These are phyloP conservation scores for Peziza echinospora DNA, from an alignment of 495 filamentous ascomycete genomes.

Conservation along the genomic window DNA sequence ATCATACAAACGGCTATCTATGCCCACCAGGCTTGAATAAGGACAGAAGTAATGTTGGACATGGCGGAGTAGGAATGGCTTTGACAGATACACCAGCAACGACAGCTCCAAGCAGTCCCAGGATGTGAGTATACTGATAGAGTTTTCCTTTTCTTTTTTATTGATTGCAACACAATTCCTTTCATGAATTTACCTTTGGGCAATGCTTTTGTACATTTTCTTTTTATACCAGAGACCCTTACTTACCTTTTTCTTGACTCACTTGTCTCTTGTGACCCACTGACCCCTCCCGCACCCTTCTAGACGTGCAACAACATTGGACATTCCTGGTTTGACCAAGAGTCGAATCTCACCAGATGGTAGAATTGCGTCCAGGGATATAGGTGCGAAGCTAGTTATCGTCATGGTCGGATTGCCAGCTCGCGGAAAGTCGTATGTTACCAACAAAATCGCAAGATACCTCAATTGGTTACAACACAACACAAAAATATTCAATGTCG, in stretches of 20 bases:
- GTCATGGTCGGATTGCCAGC: slow-evolving; percentile 96
- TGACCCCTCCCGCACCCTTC: not conserved
- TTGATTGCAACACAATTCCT: not conserved
- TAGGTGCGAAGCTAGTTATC: slow-evolving; percentile 88
- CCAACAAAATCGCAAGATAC: slow-evolving; percentile 89
- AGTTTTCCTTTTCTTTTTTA: not conserved
- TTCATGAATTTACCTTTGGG: too few relatives aligned
- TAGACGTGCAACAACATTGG: slow-evolving; percentile 59
- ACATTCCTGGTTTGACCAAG: slow-evolving; percentile 72
- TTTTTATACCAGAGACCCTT: not conserved
- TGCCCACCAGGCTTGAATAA: slow-evolving; percentile 20
- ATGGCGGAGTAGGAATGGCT: slow-evolving; percentile 13
- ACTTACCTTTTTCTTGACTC: not conserved
- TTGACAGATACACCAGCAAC: slow-evolving; percentile 41
- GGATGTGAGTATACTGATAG: slow-evolving; percentile 33
- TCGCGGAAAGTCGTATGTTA: slow-evolving; percentile 91
- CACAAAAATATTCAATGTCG: slow-evolving; percentile 89
- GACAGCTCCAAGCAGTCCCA: slow-evolving; percentile 21
- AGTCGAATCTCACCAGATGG: slow-evolving; percentile 90
- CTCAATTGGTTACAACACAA: slow-evolving; percentile 95
- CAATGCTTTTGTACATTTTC: too few relatives aligned
- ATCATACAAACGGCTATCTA: not conserved
- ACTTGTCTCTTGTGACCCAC: not conserved
- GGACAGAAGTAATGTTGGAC: slow-evolving; percentile 31
- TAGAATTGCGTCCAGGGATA: slow-evolving; percentile 71